phyloP scores from a whole-genome alignment of 2,329 filamentous ascomycete species.

The Aspergillus vadensis region DNA sequence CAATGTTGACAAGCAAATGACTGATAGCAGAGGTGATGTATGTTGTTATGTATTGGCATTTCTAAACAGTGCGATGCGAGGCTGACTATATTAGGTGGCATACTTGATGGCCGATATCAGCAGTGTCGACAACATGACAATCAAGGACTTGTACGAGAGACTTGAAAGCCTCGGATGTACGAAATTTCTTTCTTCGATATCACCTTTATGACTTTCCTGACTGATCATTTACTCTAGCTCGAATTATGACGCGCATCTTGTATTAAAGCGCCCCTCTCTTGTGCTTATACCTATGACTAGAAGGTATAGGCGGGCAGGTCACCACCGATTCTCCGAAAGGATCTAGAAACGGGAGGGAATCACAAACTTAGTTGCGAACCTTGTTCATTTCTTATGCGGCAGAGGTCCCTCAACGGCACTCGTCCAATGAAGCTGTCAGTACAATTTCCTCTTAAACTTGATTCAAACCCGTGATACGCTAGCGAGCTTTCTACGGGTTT shows the following conservation, averaged over 20 bases:
- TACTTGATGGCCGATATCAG: conserved; percentile 99
- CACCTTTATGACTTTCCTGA: conserved; percentile 12
- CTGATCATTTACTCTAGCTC: conserved; percentile 32
- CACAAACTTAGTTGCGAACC: too few relatives aligned
- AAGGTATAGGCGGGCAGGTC: too few relatives aligned
- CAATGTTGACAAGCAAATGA: conserved; percentile 99
- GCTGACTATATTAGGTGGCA: conserved; percentile 60
- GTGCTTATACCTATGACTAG: too few relatives aligned
- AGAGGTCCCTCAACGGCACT: conserved; percentile 22
- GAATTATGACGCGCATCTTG: conserved; percentile 50
- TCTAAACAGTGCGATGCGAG: background rate
- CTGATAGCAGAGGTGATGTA: conserved; percentile 88
- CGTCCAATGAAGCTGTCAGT: conserved; percentile 6
- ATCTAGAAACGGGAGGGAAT: too few relatives aligned
- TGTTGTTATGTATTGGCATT: conserved; percentile 25
- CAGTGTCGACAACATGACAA: conserved; percentile 75
- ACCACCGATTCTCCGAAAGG: too few relatives aligned
- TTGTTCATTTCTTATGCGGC: background rate
- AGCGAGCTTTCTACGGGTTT: too few relatives aligned
- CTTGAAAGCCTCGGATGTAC: conserved; percentile 79
- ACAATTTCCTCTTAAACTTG: too few relatives aligned
- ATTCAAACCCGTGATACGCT: too few relatives aligned
- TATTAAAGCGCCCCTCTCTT: conserved; percentile 34
- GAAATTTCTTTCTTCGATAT: conserved; percentile 34
- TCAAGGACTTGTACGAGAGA: conserved; percentile 81